Evolutionary conservation across 495 filamentous ascomycete genomes (phyloP).

Genomic region (Friedmanniomyces endolithicus): DNA sequence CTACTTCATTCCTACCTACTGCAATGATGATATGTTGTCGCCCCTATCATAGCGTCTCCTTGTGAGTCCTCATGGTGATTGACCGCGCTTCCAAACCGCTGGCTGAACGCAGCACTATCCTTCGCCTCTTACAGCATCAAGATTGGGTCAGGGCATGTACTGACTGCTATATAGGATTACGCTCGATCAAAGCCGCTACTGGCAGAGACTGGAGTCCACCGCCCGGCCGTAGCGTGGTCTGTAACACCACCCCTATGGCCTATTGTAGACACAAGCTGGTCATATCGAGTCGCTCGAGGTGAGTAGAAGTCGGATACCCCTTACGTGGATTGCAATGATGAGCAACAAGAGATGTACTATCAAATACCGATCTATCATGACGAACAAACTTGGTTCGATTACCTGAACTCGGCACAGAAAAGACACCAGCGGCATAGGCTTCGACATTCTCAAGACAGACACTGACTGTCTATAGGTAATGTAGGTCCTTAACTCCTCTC

Average conservation of each 20-base stretch:
- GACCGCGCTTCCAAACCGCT: slow-evolving; percentile 78
- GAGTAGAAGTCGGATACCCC: no score
- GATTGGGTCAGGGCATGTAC: background rate
- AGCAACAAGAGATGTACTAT: slow-evolving; percentile 47
- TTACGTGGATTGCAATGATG: slow-evolving; percentile 46
- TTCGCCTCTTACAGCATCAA: background rate
- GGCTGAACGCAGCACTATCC: slow-evolving; percentile 35
- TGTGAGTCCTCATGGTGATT: slow-evolving; percentile 52
- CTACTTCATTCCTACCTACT: background rate
- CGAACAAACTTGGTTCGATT: slow-evolving; percentile 44
- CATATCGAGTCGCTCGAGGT: no score
- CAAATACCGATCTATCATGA: slow-evolving; percentile 48
- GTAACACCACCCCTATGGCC: no score
- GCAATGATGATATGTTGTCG: slow-evolving; percentile 21
- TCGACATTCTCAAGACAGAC: no score
- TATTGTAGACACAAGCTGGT: no score
- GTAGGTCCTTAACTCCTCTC: no score
- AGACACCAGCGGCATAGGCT: background rate
- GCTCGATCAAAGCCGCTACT: background rate
- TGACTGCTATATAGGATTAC: slow-evolving; percentile 11
- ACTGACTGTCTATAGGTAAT: no score
- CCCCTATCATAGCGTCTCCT: slow-evolving; percentile 20
- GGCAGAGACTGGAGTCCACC: no score
- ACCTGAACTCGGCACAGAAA: no score
- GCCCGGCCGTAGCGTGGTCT: no score